These are phyloP conservation scores for Eremochloa ophiuroides DNA, from an alignment of 176 grass and related monocot genomes.

Conservation along the genomic window DNA sequence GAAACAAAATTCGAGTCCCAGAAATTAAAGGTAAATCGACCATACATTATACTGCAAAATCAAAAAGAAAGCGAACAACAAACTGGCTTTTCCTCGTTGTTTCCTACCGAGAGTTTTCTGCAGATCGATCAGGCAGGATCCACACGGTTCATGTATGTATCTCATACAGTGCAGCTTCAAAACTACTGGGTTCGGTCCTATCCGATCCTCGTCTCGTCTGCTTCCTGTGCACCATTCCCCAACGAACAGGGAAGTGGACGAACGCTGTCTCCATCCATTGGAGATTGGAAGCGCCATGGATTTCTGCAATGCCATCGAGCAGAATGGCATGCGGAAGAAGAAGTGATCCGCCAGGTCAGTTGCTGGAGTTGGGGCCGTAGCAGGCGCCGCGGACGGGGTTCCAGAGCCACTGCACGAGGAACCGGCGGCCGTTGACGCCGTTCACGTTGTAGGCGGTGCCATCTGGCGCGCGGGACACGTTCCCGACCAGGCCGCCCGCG, in stretches of 20 bases:
- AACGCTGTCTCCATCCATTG: background rate
- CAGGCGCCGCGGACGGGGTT: constrained; percentile 48
- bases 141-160: background rate
- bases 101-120: constrained; percentile 1
- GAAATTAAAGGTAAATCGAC: background rate
- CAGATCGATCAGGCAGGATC: background rate
- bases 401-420: constrained; percentile 94
- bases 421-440: constrained; percentile 68
- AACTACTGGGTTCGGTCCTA: background rate
- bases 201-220: background rate
- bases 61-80: constrained; percentile 1
- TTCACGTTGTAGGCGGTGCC: constrained; percentile 70
- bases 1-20: background rate
- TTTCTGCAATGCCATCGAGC: constrained; percentile 26
- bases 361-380: constrained; percentile 68
- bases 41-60: constrained; percentile 18
- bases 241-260: background rate
- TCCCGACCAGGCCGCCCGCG: constrained; percentile 54
- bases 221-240: background rate
- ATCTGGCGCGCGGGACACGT: constrained; percentile 44
- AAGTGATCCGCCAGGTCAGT: constrained; percentile 17
- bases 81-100: background rate
- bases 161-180: background rate
- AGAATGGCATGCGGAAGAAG: too few species aligned
- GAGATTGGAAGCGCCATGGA: background rate